phyloP scores from a whole-genome alignment of 2,329 filamentous ascomycete genomes.

The Fusarium poae region DNA sequence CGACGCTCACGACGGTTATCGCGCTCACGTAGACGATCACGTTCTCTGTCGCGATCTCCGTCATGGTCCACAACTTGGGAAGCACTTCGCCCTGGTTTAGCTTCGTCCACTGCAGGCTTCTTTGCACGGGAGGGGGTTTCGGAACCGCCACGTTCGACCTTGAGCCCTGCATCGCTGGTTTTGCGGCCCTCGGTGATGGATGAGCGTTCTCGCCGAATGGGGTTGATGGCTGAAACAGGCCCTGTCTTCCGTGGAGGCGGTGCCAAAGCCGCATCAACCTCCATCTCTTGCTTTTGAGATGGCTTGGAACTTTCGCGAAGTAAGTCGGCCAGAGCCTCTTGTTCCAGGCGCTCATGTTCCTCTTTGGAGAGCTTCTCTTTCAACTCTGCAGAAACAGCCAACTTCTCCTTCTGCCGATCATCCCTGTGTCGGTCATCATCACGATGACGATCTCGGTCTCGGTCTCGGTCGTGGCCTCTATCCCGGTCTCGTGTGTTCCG shows the following conservation, averaged over 20 bases:
- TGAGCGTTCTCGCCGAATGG: slow-evolving; percentile 62
- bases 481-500: slow-evolving; percentile 49
- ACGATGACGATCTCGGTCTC: slow-evolving; percentile 48
- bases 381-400: slow-evolving; percentile 59
- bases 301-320: slow-evolving; percentile 69
- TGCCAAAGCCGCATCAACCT: slow-evolving; percentile 67
- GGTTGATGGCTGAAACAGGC: slow-evolving; percentile 71
- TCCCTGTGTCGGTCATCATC: slow-evolving; percentile 51
- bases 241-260: slow-evolving; percentile 66
- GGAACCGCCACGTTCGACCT: slow-evolving; percentile 54
- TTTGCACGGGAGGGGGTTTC: slow-evolving; percentile 50
- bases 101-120: slow-evolving; percentile 48
- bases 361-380: slow-evolving; percentile 70
- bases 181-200: slow-evolving; percentile 60
- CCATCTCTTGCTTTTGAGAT: slow-evolving; percentile 64
- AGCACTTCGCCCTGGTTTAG: slow-evolving; percentile 51
- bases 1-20: slow-evolving; percentile 54
- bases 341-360: slow-evolving; percentile 68
- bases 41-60: slow-evolving; percentile 45
- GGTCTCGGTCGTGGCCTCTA: slow-evolving; percentile 48
- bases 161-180: slow-evolving; percentile 49
- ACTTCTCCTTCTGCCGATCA: slow-evolving; percentile 53
- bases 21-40: slow-evolving; percentile 49
- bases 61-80: slow-evolving; percentile 50
- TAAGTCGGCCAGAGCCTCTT: slow-evolving; percentile 69